Conservation (phyloP, 768 basidiomycete species). For the Dioszegia aurantiaca region DNA sequence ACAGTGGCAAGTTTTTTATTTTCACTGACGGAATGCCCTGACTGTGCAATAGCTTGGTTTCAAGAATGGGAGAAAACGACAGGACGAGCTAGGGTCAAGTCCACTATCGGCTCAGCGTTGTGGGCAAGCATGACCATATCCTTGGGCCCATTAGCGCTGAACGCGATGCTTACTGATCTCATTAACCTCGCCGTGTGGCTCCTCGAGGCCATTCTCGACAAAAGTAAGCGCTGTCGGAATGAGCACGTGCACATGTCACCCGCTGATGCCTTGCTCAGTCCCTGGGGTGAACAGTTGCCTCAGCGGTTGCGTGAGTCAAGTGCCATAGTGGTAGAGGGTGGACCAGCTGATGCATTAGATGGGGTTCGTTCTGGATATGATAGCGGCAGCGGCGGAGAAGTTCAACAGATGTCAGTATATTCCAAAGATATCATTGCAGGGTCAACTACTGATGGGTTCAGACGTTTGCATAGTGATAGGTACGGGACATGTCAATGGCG, state of each 20-base stretch:
- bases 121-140: neutral
- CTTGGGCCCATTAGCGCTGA: constrained; percentile 8
- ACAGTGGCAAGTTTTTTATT: constrained; percentile 3
- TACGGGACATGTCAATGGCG: neutral
- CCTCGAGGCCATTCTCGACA: constrained; percentile 4
- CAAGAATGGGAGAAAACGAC: neutral
- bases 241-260: neutral
- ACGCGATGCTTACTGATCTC: constrained; percentile 12
- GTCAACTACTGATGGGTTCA: neutral
- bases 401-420: constrained; percentile 12
- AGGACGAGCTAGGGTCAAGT: neutral
- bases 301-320: neutral
- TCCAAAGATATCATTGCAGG: neutral
- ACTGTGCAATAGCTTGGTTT: constrained; percentile 4
- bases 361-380: neutral
- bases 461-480: constrained; percentile 14
- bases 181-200: constrained; percentile 8
- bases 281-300: constrained; percentile 1
- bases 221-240: neutral
- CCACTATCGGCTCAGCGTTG: neutral
- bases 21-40: neutral
- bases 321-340: too few relatives aligned
- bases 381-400: constrained; percentile 3
- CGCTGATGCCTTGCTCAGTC: neutral
- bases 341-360: constrained; percentile 2